Conservation (phyloP, 805 yeast genomes). For the Candida sithepensis region DNA sequence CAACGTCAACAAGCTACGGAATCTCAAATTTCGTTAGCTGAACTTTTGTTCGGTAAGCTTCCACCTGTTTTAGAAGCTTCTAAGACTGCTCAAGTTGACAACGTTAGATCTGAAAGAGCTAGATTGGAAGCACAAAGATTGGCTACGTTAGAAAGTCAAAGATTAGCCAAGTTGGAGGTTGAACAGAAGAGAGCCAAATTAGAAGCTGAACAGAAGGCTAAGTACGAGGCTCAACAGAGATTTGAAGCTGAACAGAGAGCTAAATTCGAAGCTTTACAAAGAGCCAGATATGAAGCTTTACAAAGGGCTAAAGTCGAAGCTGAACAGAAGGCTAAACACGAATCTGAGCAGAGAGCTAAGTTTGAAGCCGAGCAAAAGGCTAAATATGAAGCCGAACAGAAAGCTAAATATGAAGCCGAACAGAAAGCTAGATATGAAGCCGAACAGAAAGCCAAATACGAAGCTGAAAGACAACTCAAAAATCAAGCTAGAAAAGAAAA, state of each 20-base stretch:
- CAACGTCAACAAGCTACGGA: not conserved
- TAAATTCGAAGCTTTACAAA: not conserved
- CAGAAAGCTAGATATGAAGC: not conserved
- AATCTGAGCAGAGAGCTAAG: not conserved
- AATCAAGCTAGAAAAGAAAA: constrained; percentile 4
- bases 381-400: constrained; percentile 1
- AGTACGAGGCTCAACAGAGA: no score
- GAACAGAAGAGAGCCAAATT: not conserved
- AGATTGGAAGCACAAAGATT: not conserved
- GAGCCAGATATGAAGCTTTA: not conserved
- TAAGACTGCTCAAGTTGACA: not conserved
- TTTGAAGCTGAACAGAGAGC: not conserved
- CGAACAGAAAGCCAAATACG: not conserved
- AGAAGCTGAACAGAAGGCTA: not conserved
- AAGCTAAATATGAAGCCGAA: not conserved
- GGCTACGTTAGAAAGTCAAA: not conserved
- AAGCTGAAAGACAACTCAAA: not conserved
- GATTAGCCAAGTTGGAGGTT: not conserved
- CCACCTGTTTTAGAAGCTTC: not conserved
- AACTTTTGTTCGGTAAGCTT: constrained; percentile 1
- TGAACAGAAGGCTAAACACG: not conserved
- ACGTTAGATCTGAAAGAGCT: not conserved
- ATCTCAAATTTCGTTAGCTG: constrained; percentile 3
- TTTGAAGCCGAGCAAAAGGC: not conserved
- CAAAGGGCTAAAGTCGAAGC: constrained; percentile 1